Conservation (phyloP, 2,329 filamentous ascomycete species). For the Gnomoniopsis smithogilvyi region DNA sequence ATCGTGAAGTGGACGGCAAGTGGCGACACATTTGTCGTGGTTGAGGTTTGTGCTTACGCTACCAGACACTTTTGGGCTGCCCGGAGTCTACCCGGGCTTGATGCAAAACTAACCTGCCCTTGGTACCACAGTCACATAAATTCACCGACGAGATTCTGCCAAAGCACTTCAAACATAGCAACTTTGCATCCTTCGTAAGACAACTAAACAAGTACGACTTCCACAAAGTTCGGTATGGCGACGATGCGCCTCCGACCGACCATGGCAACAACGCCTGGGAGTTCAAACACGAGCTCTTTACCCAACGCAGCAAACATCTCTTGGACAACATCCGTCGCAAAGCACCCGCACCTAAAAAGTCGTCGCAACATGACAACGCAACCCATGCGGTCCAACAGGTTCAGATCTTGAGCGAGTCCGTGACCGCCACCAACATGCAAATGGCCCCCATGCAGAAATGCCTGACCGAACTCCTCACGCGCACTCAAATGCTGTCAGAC, state of each 20-base stretch:
- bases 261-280: conserved; percentile 69
- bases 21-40: conserved; percentile 92
- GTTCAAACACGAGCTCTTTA: conserved; percentile 96
- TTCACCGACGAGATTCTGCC: conserved; percentile 97
- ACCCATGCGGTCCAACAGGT: conserved; percentile 67
- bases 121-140: conserved; percentile 74
- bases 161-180: conserved; percentile 99
- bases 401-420: conserved; percentile 80
- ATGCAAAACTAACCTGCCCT: conserved; percentile 20
- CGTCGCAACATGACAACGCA: conserved; percentile 62
- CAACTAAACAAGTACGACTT: conserved; percentile 98
- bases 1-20: conserved; percentile 96
- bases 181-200: conserved; percentile 94
- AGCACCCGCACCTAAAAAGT: conserved; percentile 84
- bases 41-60: conserved; percentile 64
- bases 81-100: conserved; percentile 2
- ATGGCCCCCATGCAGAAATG: conserved; percentile 77
- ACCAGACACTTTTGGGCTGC: neutral
- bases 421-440: conserved; percentile 89
- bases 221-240: conserved; percentile 64
- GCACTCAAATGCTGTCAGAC: conserved; percentile 60
- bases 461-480: conserved; percentile 73
- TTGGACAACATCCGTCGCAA: conserved; percentile 96
- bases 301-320: conserved; percentile 91
- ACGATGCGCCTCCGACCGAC: neutral